A percentile compares a stretch with the other conserved stretches of the same genome.
Conservation (phyloP, 2,329 filamentous ascomycete genomes). For the Mycogone perniciosa region DNA sequence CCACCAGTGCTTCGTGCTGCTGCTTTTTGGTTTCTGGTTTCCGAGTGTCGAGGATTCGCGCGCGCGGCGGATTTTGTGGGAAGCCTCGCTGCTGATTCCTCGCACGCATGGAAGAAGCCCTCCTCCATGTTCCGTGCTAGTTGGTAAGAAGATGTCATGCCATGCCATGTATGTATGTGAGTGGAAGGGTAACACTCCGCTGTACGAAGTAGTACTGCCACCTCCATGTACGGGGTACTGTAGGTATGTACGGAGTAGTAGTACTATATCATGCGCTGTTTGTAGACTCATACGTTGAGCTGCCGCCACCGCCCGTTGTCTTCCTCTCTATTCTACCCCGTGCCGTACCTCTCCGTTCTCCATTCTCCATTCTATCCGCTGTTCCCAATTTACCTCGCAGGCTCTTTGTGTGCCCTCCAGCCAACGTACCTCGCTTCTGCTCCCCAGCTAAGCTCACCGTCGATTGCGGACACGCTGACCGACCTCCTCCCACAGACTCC, state of each 20-base stretch:
- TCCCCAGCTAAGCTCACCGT: neutral
- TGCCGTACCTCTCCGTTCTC: neutral
- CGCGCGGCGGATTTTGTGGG: neutral
- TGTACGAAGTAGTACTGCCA: neutral
- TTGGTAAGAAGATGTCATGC: too few relatives aligned
- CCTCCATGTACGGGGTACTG: too few relatives aligned
- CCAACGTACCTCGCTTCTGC: too few relatives aligned
- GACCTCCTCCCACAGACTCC: neutral
- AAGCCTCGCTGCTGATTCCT: too few relatives aligned
- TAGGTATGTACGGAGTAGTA: too few relatives aligned
- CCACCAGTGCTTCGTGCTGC: neutral
- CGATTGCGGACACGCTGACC: constrained; percentile 3
- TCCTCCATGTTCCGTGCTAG: too few relatives aligned
- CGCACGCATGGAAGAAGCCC: too few relatives aligned
- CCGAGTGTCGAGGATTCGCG: constrained; percentile 2
- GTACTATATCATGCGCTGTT: neutral
- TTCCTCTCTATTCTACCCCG: too few relatives aligned
- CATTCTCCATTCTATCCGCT: neutral
- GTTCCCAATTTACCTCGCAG: neutral
- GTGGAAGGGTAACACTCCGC: constrained; percentile 3
- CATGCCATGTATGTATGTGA: constrained; percentile 6
- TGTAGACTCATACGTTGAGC: too few relatives aligned
- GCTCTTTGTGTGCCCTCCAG: too few relatives aligned
- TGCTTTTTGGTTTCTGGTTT: neutral
- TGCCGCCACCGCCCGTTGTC: too few relatives aligned